Conservation (phyloP, 768 basidiomycete genomes). For the Phylloporus arenicola region DNA sequence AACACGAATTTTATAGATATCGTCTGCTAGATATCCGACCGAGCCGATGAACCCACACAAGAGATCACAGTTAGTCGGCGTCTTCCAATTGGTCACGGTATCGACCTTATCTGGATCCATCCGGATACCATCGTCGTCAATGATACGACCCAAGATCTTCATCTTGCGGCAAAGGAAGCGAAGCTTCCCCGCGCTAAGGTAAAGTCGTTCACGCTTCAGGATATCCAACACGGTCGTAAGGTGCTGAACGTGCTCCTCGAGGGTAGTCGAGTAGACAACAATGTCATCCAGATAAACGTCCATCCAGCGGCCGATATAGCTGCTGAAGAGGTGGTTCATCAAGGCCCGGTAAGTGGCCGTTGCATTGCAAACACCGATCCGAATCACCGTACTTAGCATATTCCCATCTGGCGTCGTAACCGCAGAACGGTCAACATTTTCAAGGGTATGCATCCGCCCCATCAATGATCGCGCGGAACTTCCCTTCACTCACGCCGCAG, state of each 20-base stretch:
- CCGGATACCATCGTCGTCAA: conserved; percentile 34
- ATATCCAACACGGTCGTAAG: conserved; percentile 30
- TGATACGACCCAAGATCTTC: conserved; percentile 33
- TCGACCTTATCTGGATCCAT: conserved; percentile 46
- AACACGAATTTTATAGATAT: neutral
- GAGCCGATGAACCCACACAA: neutral
- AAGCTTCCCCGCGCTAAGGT: conserved; percentile 33
- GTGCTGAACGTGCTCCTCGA: conserved; percentile 30
- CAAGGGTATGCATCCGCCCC: conserved; percentile 9
- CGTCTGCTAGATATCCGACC: neutral
- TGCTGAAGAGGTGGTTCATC: conserved; percentile 6
- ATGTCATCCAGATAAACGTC: conserved; percentile 9
- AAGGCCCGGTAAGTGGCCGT: conserved; percentile 39
- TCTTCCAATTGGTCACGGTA: conserved; percentile 18
- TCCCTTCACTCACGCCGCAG: neutral
- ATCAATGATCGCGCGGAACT: conserved; percentile 2
- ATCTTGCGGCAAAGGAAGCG: conserved; percentile 26
- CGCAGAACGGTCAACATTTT: conserved; percentile 20
- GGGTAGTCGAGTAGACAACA: conserved; percentile 4
- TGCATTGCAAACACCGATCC: conserved; percentile 32
- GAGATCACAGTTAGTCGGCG: neutral
- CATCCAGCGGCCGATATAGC: neutral
- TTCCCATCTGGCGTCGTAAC: conserved; percentile 37
- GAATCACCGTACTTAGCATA: conserved; percentile 24
- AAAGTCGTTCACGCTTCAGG: conserved; percentile 31